These are phyloP conservation scores for Diospyros kaki DNA, from an alignment of 148 eudicot genomes.

Conservation along the genomic window DNA sequence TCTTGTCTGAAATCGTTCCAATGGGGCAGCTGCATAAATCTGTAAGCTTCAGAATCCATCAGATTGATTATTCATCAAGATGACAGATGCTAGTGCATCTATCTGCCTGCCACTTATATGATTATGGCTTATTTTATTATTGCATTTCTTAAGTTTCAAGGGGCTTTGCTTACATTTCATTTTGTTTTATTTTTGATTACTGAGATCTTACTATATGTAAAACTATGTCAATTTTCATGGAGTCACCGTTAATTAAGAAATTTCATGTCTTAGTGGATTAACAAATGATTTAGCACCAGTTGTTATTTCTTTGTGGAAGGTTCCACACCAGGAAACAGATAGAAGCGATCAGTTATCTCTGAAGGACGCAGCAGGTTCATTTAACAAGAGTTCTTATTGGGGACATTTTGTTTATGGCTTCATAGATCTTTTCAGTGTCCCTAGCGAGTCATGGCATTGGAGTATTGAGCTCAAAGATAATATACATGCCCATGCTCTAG, in stretches of 20 bases:
- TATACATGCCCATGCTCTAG: conserved; percentile 28
- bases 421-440: conserved; percentile 85
- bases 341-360: conserved; percentile 25
- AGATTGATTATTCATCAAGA: not conserved
- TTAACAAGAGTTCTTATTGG: conserved; percentile 27
- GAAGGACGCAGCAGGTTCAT: conserved; percentile 33
- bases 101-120: not conserved
- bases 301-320: conserved; percentile 36
- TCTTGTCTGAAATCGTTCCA: conserved; percentile 88
- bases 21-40: conserved; percentile 33
- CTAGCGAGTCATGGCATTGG: conserved; percentile 84
- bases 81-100: not conserved
- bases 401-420: conserved; percentile 73
- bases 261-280: conserved; percentile 5
- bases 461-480: conserved; percentile 50
- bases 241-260: not conserved
- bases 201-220: not conserved
- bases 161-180: too few species aligned
- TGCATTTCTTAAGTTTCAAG: too few species aligned
- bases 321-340: conserved; percentile 29
- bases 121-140: too few species aligned
- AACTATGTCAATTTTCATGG: not conserved
- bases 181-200: too few species aligned
- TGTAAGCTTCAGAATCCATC: conserved; percentile 29
- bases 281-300: not conserved